phyloP scores from a whole-genome alignment of 768 basidiomycete genomes.

The Trametes cinnabarina region DNA sequence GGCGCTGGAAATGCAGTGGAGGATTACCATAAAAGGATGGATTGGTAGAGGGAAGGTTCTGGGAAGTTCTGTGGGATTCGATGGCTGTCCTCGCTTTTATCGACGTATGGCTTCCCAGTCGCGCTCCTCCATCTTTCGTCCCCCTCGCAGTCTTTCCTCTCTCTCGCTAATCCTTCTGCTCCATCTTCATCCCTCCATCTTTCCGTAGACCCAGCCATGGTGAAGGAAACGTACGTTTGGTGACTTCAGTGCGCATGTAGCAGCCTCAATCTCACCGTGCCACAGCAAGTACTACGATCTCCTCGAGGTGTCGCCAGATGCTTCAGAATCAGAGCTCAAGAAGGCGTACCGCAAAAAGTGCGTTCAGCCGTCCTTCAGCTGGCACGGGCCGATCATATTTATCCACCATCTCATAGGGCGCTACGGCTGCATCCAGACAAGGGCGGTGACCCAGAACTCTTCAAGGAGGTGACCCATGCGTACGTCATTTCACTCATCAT shows the following conservation, averaged over 20 bases:
- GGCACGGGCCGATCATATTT: background rate
- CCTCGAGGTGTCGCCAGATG: slow-evolving; percentile 77
- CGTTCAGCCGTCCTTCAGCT: slow-evolving; percentile 1
- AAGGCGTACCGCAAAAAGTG: slow-evolving; percentile 96
- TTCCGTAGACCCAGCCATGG: slow-evolving; percentile 43
- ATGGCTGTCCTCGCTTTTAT: slow-evolving; percentile 32
- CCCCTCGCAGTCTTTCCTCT: slow-evolving; percentile 6
- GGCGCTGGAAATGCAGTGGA: background rate
- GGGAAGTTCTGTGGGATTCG: slow-evolving; percentile 40
- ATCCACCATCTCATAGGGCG: slow-evolving; percentile 50
- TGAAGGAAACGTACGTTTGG: slow-evolving; percentile 61
- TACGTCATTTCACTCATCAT: slow-evolving; percentile 42
- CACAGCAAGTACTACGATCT: slow-evolving; percentile 89
- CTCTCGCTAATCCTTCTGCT: background rate
- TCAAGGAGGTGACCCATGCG: slow-evolving; percentile 98
- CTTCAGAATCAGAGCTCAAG: slow-evolving; percentile 84
- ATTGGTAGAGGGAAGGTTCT: slow-evolving; percentile 20
- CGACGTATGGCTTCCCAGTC: slow-evolving; percentile 13
- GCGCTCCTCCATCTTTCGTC: background rate
- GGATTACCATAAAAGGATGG: slow-evolving; percentile 6
- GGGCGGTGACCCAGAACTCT: slow-evolving; percentile 93
- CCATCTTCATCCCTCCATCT: slow-evolving; percentile 17
- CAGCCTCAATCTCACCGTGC: slow-evolving; percentile 5
- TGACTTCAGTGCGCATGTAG: slow-evolving; percentile 2
- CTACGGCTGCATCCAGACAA: slow-evolving; percentile 88